Evolutionary conservation across 805 yeast species (phyloP).

Genomic region (Teunomyces barrocoloradensis): DNA sequence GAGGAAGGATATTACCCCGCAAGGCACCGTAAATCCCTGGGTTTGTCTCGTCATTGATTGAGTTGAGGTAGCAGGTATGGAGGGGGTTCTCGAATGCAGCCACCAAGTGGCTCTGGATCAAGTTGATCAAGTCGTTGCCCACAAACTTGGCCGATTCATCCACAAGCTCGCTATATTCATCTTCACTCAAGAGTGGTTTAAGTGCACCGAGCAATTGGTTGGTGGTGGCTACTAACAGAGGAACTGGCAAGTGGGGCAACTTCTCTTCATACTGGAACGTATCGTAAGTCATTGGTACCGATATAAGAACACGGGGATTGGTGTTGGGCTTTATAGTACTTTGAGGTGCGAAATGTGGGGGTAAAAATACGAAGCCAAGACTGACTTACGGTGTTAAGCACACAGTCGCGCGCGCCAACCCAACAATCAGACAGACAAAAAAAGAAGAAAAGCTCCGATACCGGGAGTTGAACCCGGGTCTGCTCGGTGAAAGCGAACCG

Average conservation of each 20-base stretch:
- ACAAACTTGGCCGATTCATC: slow-evolving; percentile 46
- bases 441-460: slow-evolving; percentile 49
- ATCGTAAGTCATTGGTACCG: slow-evolving; percentile 6
- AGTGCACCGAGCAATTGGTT: slow-evolving; percentile 53
- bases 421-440: not conserved
- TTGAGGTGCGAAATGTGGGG: slow-evolving; percentile 4
- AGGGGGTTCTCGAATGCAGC: slow-evolving; percentile 45
- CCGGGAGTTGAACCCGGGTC: slow-evolving; percentile 88
- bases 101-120: slow-evolving; percentile 53
- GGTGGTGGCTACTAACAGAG: slow-evolving; percentile 49
- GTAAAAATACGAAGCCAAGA: slow-evolving; percentile 1
- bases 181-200: slow-evolving; percentile 55
- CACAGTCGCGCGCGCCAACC: not conserved
- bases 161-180: slow-evolving; percentile 47
- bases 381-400: not conserved
- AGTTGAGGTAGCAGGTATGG: slow-evolving; percentile 51
- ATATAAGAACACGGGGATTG: not conserved
- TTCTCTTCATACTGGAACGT: slow-evolving; percentile 42
- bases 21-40: slow-evolving; percentile 63
- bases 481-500: slow-evolving; percentile 85
- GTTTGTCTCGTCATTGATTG: slow-evolving; percentile 46
- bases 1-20: slow-evolving; percentile 65
- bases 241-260: slow-evolving; percentile 64
- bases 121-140: slow-evolving; percentile 37
- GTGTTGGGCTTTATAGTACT: not conserved